phyloP scores from a whole-genome alignment of 352 stramenopile species.

The Globisporangium radiosum region DNA sequence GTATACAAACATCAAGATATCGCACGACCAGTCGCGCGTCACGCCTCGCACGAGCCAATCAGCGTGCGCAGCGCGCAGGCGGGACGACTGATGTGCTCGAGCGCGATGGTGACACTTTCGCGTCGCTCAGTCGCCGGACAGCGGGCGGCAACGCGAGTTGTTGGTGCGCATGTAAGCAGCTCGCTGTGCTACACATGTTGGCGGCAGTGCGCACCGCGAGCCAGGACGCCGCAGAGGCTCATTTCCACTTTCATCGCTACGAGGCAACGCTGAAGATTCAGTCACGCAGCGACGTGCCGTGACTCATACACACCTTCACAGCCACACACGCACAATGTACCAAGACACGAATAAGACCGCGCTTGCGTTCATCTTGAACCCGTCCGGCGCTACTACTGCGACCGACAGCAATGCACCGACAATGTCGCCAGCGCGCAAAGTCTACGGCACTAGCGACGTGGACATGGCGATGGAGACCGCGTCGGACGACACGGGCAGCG shows the following conservation, averaged over 20 bases:
- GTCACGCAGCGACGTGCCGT: too few species aligned
- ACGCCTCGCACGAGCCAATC: slow-evolving; percentile 5
- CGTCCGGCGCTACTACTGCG: slow-evolving; percentile 20
- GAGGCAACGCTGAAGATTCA: neutral
- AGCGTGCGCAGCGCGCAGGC: neutral
- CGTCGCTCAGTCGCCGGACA: neutral
- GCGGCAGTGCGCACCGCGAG: too few species aligned
- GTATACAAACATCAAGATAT: neutral
- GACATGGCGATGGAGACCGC: slow-evolving; percentile 16
- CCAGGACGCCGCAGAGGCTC: neutral
- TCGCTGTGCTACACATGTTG: neutral
- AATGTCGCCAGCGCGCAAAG: slow-evolving; percentile 43
- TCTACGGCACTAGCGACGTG: slow-evolving; percentile 13
- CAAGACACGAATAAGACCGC: slow-evolving; percentile 51
- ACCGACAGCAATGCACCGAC: slow-evolving; percentile 10
- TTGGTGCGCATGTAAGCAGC: neutral
- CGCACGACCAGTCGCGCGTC: slow-evolving; percentile 2
- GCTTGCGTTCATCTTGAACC: slow-evolving; percentile 73
- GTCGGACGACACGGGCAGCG: slow-evolving; percentile 21
- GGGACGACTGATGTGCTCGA: neutral
- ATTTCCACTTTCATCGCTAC: neutral
- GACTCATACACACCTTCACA: neutral
- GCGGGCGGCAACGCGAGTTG: neutral
- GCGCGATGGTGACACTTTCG: neutral
- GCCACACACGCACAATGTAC: slow-evolving; percentile 13